These are phyloP conservation scores for Flammula alnicola DNA, from an alignment of 1,284 basidiomycete species.

Conservation along the genomic window DNA sequence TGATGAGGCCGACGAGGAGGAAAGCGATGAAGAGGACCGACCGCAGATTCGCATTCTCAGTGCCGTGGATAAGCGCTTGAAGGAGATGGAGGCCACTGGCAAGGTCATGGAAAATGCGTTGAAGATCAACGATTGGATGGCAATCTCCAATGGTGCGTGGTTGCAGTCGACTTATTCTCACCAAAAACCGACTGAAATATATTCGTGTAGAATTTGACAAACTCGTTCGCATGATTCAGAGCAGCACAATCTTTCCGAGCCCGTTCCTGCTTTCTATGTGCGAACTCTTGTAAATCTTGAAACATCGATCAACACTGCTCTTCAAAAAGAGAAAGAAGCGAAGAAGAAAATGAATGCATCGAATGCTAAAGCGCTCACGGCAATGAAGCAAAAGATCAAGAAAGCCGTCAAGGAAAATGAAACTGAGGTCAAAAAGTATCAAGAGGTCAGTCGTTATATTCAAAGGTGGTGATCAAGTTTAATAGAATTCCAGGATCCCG, in stretches of 20 bases:
- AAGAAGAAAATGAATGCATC: slow-evolving; percentile 98
- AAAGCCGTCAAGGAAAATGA: slow-evolving; percentile 93
- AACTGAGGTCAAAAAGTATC: slow-evolving; percentile 78
- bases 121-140: slow-evolving; percentile 97
- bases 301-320: slow-evolving; percentile 71
- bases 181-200: slow-evolving; percentile 12
- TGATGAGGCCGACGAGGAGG: slow-evolving; percentile 62
- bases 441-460: slow-evolving; percentile 57
- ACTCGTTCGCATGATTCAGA: slow-evolving; percentile 86
- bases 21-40: slow-evolving; percentile 75
- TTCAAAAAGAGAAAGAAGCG: slow-evolving; percentile 87
- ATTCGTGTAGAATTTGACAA: slow-evolving; percentile 89
- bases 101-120: slow-evolving; percentile 93
- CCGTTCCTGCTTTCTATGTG: slow-evolving; percentile 89
- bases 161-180: slow-evolving; percentile 7
- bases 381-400: slow-evolving; percentile 97
- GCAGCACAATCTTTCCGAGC: slow-evolving; percentile 86
- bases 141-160: slow-evolving; percentile 84
- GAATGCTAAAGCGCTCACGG: slow-evolving; percentile 93
- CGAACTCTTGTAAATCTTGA: slow-evolving; percentile 82
- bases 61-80: slow-evolving; percentile 85
- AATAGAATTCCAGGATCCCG: slow-evolving; percentile 71
- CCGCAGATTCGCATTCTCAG: slow-evolving; percentile 74
- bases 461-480: background rate
- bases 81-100: slow-evolving; percentile 89